Evolutionary conservation across 2,329 filamentous ascomycete species (phyloP).

Genomic region (Biscogniauxia mediterranea): DNA sequence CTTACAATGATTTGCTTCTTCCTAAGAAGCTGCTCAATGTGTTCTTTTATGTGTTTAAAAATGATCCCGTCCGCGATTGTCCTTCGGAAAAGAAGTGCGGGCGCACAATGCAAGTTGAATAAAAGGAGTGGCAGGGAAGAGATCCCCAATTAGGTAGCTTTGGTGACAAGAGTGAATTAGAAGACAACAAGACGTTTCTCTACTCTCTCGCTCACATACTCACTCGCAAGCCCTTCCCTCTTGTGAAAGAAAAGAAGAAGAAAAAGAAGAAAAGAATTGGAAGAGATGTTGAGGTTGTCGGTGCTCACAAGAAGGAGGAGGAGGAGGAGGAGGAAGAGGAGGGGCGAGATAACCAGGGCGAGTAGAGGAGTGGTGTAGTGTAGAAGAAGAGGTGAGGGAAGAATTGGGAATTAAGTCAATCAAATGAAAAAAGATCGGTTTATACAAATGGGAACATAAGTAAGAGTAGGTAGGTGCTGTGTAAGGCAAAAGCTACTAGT

Average conservation of each 20-base stretch:
- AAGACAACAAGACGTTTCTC: background rate
- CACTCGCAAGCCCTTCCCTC: background rate
- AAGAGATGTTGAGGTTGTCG: background rate
- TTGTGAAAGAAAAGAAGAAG: background rate
- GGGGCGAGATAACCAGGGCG: background rate
- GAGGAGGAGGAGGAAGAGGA: background rate
- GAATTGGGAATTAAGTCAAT: background rate
- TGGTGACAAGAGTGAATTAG: background rate
- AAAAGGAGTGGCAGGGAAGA: conserved; percentile 5
- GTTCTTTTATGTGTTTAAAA: background rate
- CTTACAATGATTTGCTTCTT: background rate
- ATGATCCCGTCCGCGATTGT: background rate
- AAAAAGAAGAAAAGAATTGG: no score
- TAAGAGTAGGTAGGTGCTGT: background rate
- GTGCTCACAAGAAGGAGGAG: background rate
- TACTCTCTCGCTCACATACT: background rate
- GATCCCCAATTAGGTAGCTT: background rate
- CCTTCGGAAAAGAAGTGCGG: conserved; percentile 3
- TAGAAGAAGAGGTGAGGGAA: background rate
- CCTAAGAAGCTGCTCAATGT: background rate
- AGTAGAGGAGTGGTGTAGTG: background rate
- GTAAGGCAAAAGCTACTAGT: background rate
- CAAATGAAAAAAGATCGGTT: background rate
- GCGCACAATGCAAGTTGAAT: background rate
- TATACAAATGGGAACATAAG: background rate